These are phyloP conservation scores for Epithemia pelagica DNA, from an alignment of 108 stramenopile genomes.

Conservation along the genomic window DNA sequence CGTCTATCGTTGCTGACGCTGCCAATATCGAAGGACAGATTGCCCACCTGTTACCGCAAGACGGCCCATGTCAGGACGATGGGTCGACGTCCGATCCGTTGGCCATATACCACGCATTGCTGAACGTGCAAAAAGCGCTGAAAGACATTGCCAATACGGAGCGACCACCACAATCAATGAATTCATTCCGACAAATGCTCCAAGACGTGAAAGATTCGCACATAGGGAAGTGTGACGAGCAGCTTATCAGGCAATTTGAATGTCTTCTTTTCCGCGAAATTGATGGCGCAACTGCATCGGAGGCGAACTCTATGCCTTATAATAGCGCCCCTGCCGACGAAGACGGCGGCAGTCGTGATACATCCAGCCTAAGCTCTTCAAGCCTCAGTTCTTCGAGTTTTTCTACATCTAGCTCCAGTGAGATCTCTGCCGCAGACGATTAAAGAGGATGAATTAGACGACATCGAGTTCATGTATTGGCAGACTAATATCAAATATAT, in stretches of 20 bases:
- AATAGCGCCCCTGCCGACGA: background rate
- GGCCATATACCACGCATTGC: background rate
- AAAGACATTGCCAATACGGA: background rate
- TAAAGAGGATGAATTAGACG: too few species aligned
- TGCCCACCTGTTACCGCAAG: background rate
- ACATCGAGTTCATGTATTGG: too few species aligned
- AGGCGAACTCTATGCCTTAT: background rate
- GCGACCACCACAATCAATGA: background rate
- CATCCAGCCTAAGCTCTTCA: background rate
- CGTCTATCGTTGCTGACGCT: slow-evolving; percentile 15
- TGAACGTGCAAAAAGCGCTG: background rate
- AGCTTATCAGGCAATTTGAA: slow-evolving; percentile 4
- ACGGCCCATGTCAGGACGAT: background rate
- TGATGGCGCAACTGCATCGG: background rate
- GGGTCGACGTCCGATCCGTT: background rate
- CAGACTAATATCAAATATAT: too few species aligned
- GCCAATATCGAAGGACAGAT: background rate
- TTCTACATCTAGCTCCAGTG: background rate
- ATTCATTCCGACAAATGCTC: background rate
- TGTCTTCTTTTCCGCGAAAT: background rate
- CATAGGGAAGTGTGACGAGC: background rate
- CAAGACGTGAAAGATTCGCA: background rate
- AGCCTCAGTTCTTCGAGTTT: background rate
- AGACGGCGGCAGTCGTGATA: background rate
- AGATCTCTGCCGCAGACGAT: background rate